A percentile compares a stretch with the other conserved stretches of the same genome.
Evolutionary conservation across 441 rosid genomes (phyloP).

Genomic region (Brassica balearica): DNA sequence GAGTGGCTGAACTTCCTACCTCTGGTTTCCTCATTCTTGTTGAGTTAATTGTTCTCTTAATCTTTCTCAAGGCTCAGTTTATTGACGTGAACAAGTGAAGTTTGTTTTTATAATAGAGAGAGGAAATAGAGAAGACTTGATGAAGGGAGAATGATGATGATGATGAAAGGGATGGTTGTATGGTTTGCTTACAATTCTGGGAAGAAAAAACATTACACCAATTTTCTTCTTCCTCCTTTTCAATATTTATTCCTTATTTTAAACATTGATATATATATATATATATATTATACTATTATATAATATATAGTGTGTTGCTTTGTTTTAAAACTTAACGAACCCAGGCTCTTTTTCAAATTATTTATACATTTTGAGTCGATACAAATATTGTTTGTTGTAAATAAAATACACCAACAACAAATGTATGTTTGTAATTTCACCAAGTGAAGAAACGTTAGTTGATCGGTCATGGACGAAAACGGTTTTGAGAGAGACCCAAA

Average conservation of each 20-base stretch:
- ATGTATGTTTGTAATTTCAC: slow-evolving; percentile 39
- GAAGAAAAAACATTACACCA: slow-evolving; percentile 29
- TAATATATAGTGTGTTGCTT: slow-evolving; percentile 34
- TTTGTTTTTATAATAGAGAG: slow-evolving; percentile 53
- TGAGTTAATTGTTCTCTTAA: slow-evolving; percentile 7
- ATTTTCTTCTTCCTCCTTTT: slow-evolving; percentile 25
- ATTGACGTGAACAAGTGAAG: slow-evolving; percentile 49
- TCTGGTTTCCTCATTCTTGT: slow-evolving; percentile 77
- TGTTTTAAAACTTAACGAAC: slow-evolving; percentile 30
- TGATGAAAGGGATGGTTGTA: slow-evolving; percentile 72
- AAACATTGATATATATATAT: background rate
- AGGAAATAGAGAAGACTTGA: slow-evolving; percentile 59
- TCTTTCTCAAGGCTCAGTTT: slow-evolving; percentile 42
- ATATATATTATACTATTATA: background rate
- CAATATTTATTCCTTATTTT: slow-evolving; percentile 33
- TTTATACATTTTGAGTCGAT: slow-evolving; percentile 10
- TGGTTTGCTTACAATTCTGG: slow-evolving; percentile 93
- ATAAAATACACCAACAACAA: slow-evolving; percentile 36
- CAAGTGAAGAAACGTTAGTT: slow-evolving; percentile 58
- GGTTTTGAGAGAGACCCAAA: slow-evolving; percentile 80
- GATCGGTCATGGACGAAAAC: slow-evolving; percentile 87
- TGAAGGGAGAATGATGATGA: slow-evolving; percentile 73
- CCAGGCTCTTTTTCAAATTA: background rate
- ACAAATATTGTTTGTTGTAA: slow-evolving; percentile 23
- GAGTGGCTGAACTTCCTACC: slow-evolving; percentile 35